Percentiles rank a stretch among this genome's conserved stretches.
Conservation (phyloP, 1,284 basidiomycete genomes). For the Vanrija sp. region DNA sequence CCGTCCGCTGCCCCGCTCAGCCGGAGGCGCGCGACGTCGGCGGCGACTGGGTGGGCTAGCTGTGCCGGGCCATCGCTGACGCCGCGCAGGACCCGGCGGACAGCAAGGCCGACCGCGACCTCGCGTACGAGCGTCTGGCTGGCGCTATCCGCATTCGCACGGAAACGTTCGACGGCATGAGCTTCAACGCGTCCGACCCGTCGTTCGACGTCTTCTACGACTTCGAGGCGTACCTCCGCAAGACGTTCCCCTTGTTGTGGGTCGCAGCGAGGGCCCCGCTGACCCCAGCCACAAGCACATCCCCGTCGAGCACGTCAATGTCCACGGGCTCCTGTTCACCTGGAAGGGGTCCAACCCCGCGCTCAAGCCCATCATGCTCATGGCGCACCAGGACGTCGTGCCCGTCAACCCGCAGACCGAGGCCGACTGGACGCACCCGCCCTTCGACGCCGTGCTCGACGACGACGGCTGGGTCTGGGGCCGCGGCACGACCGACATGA, state of each 20-base stretch:
- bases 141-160: conserved; percentile 13
- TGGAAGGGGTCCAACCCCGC: conserved; percentile 56
- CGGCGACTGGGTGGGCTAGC: background rate
- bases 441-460: conserved; percentile 52
- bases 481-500: conserved; percentile 23
- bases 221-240: conserved; percentile 21
- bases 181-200: conserved; percentile 12
- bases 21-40: background rate
- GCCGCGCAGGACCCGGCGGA: background rate
- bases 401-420: conserved; percentile 52
- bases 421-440: conserved; percentile 52
- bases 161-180: conserved; percentile 18
- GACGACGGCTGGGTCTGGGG: conserved; percentile 30
- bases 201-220: conserved; percentile 15
- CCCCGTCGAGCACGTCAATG: conserved; percentile 58
- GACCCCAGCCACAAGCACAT: conserved; percentile 51
- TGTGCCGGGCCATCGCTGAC: too few species aligned
- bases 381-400: conserved; percentile 38
- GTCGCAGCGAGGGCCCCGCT: background rate
- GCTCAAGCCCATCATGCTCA: conserved; percentile 55
- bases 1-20: background rate
- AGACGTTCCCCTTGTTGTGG: conserved; percentile 34
- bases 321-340: conserved; percentile 60
- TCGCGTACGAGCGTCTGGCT: conserved; percentile 10
- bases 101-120: background rate